phyloP scores from a whole-genome alignment of 441 rosid genomes.

The Croton setiger region DNA sequence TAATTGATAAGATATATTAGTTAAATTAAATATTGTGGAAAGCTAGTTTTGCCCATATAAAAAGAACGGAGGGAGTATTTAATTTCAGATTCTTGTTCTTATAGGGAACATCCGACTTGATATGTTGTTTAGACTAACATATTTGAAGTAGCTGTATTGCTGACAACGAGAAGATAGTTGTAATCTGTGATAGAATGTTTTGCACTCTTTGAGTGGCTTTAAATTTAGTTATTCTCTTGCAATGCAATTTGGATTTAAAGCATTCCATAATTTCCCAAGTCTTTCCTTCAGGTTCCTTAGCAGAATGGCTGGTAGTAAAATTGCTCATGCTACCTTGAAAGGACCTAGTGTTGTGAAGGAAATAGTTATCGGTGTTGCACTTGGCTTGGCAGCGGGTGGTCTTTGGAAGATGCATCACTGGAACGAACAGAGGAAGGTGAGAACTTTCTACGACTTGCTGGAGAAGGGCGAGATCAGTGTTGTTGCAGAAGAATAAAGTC shows the following conservation, averaged over 20 bases:
- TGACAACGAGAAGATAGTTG: neutral
- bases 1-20: too few relatives aligned
- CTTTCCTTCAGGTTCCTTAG: slow-evolving; percentile 28
- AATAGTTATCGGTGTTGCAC: slow-evolving; percentile 47
- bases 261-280: neutral
- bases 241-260: neutral
- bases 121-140: neutral
- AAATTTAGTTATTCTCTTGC: neutral
- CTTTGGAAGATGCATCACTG: slow-evolving; percentile 92
- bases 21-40: too few relatives aligned
- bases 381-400: slow-evolving; percentile 63
- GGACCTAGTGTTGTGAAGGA: slow-evolving; percentile 84
- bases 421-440: slow-evolving; percentile 76
- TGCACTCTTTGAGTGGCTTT: neutral
- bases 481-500: slow-evolving; percentile 38
- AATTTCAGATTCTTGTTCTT: neutral
- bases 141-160: neutral
- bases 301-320: slow-evolving; percentile 63
- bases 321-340: slow-evolving; percentile 70
- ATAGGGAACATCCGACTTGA: neutral
- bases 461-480: slow-evolving; percentile 83
- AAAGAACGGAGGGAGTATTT: too few relatives aligned
- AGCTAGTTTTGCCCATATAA: too few relatives aligned
- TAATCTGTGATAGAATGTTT: neutral
- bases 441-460: slow-evolving; percentile 68